Percentiles rank a stretch among this genome's conserved stretches.
These are phyloP conservation scores for Pedinophyceae sp. DNA, from an alignment of 139 green algal genomes.

Conservation along the genomic window DNA sequence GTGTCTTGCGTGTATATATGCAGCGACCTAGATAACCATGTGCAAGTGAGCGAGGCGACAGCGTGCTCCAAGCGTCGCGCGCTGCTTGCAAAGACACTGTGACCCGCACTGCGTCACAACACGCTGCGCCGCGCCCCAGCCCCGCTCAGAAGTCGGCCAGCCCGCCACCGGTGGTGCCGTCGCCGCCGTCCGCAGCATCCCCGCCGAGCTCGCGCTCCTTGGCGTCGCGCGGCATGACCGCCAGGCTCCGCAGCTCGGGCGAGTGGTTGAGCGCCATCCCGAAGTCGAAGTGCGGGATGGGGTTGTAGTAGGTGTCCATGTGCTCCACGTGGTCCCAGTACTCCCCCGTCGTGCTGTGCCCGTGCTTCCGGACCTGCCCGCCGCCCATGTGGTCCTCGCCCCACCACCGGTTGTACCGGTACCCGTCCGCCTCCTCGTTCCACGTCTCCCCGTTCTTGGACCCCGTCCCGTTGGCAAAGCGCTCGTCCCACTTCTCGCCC, in stretches of 20 bases:
- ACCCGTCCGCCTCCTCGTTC: constrained; percentile 20
- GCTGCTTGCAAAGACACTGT: too few species aligned
- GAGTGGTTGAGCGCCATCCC: constrained; percentile 30
- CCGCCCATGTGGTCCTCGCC: constrained; percentile 60
- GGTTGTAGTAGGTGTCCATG: constrained; percentile 84
- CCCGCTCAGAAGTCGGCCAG: too few species aligned
- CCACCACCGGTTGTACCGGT: constrained; percentile 58
- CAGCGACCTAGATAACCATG: too few species aligned
- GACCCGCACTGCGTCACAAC: too few species aligned
- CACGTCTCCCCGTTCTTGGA: constrained; percentile 45
- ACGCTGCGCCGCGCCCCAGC: too few species aligned
- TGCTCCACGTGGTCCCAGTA: constrained; percentile 54
- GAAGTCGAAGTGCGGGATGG: constrained; percentile 63
- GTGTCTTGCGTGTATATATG: too few species aligned
- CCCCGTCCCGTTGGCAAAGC: constrained; percentile 49
- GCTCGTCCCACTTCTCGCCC: constrained; percentile 80
- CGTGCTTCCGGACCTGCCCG: constrained; percentile 43
- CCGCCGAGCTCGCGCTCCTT: too few species aligned
- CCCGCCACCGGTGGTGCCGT: too few species aligned
- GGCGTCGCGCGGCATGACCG: constrained; percentile 18
- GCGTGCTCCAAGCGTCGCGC: too few species aligned
- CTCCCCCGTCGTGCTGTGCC: constrained; percentile 24
- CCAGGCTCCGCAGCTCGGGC: constrained; percentile 24
- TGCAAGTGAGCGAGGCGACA: too few species aligned
- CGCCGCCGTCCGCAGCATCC: too few species aligned